These are phyloP conservation scores for Verruconis gallopava DNA, from an alignment of 2,329 filamentous ascomycete genomes.

Conservation along the genomic window DNA sequence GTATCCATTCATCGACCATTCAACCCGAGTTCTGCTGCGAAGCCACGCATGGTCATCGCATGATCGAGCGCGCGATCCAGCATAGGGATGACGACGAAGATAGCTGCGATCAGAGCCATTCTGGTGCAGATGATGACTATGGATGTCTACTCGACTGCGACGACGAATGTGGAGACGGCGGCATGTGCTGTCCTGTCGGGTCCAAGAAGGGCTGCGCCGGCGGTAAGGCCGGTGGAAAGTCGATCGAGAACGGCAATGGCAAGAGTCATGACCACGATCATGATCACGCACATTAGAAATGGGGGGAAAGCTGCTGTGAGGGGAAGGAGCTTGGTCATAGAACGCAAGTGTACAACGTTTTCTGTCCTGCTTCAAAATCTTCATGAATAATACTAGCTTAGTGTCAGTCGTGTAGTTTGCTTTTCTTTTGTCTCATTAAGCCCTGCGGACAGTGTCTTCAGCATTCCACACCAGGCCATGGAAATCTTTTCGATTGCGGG, in stretches of 20 bases:
- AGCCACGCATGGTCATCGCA: conserved; percentile 29
- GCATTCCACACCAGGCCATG: too few species aligned
- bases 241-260: neutral
- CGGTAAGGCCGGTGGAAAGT: neutral
- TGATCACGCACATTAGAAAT: neutral
- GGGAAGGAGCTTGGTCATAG: too few species aligned
- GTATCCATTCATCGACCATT: conserved; percentile 94
- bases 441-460: too few species aligned
- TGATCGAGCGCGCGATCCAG: conserved; percentile 6
- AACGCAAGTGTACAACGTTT: too few species aligned
- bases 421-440: too few species aligned
- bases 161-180: conserved; percentile 29
- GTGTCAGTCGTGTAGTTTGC: too few species aligned
- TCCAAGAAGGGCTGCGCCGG: neutral
- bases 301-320: too few species aligned
- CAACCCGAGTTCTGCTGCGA: conserved; percentile 67
- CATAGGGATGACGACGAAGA: conserved; percentile 1
- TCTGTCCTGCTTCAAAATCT: too few species aligned
- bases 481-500: too few species aligned
- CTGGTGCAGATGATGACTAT: conserved; percentile 3
- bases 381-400: too few species aligned
- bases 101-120: conserved; percentile 11
- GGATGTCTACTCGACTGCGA: conserved; percentile 32
- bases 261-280: neutral
- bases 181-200: conserved; percentile 28